Conservation (phyloP, 106 monocot genomes). For the Platanthera guangdongensis region DNA sequence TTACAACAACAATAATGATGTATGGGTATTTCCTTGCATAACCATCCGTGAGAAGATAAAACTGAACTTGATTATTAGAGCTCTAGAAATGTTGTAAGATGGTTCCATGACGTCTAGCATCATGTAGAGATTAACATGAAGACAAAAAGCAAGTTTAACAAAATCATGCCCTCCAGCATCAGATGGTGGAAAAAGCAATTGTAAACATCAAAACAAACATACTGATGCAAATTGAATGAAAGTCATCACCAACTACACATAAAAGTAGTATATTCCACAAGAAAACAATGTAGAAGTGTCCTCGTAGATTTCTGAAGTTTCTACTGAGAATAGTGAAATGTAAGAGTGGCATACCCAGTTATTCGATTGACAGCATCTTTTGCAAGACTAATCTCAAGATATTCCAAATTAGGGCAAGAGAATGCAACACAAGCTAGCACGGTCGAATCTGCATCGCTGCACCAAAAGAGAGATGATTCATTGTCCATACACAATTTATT, state of each 20-base stretch:
- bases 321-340: background rate
- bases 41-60: background rate
- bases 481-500: background rate
- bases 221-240: background rate
- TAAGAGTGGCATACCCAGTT: constrained; percentile 46
- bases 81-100: background rate
- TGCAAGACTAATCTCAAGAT: constrained; percentile 53
- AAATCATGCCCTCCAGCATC: background rate
- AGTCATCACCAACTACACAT: background rate
- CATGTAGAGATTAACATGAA: background rate
- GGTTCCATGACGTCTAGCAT: background rate
- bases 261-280: background rate
- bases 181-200: background rate
- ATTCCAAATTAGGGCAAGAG: constrained; percentile 79
- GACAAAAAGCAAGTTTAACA: background rate
- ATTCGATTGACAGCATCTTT: constrained; percentile 60
- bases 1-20: background rate
- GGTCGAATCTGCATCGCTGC: constrained; percentile 83
- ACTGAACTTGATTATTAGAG: background rate
- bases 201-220: background rate
- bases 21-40: background rate
- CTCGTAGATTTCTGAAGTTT: background rate
- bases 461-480: constrained; percentile 13
- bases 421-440: constrained; percentile 88
- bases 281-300: background rate